Base-by-base conservation (phyloP, 2,329 filamentous ascomycete genomes). In the Ceratocystiopsis sp. region DNA sequence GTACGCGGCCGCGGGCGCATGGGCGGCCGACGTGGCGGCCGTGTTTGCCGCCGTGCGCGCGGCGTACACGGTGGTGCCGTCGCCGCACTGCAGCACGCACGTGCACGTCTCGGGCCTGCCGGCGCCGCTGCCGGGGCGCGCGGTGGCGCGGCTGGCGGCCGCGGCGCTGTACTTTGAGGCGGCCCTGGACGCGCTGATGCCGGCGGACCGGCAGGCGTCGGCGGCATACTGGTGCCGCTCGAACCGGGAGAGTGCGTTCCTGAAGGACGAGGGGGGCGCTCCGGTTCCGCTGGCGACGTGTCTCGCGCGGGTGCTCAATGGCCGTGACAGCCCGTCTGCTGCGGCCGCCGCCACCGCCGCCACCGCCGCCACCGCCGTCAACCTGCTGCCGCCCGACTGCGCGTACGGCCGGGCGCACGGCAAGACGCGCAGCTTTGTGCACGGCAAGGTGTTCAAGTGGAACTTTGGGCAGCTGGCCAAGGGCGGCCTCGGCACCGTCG, bases 371-470 rank as follows among this genome's bases (percentile, higher is more conserved):
- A 53, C 56, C 41, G 48, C 50, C 11, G 53, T 63, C 52, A 61
- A 59, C 37, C 49, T 58, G 11, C 54, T 57, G 40, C 52, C 59
- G 0, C 52, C 54, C 11, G 42, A 45, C 1, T 58, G 54, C 17
- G 52, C 54, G 2, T 57, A 56, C 40, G 60, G 58, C 18, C 49
- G 49, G 1, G 52, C 55, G 8, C 52, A 57, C 17, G 55, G 57
- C 12, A 52, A 51, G 44, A 54, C 52, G 38, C 46, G 51, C 35
- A 55, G 60, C 42, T 62, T 61, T 45, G 50, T 63, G 18, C 54
- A 58, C 37, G 60, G 60, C 13, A 61, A 61, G 43, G 56, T 60
- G 29, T 63, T 59, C 50, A 63, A 62, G 53, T 63, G 61, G 61
- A 56, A 62, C 41, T 57, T 62, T 42, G 51, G 55, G 0, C 53